Base-by-base conservation (phyloP, 257 asterid genomes). In the Euphrasia confusa region DNA sequence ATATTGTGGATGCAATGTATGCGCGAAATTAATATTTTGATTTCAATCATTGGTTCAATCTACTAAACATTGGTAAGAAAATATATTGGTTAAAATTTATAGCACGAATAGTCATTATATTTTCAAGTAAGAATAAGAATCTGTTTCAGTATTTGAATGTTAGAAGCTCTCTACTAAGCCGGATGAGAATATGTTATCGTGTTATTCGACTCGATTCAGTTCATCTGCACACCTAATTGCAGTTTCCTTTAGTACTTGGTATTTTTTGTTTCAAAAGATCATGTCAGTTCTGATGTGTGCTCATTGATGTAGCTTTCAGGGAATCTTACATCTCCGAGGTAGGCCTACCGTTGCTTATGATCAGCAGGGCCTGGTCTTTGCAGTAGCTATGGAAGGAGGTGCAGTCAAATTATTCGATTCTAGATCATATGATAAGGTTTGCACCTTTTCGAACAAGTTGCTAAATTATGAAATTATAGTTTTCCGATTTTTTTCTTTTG, bases 351-450 rank as follows among this genome's bases (percentile, higher is more conserved):
- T 93, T 71, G 97, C 97, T 69, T 89, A 87, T 78, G 97, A 93
- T 75, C 97, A 89, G 77, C 99, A 93, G 75, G 97, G 96, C 45
- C 87, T 89, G 63, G 99, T 93, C 73, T 93, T 93, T 82, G 96
- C 89, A 6, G 97, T 89, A 68, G 87, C 99, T 65, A 92, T 92
- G 95, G 97, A 92, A 80, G 99, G 97, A 54, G 97, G 99, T 72
- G 97, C 94, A 49, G 75, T 93, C 70, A 87, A 89, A 79, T 73
- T 93, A 74, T 89, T 93, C 64, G 97, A 93, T 74, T 86, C 99
- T 30, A 81, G 96, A 83, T 84, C 93, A 18, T 89, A 77, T 65
- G 97, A 93, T 73, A 89, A 89, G 99, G 97, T 89, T 66, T 65
- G 70, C 57, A 39, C 42, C 70, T 56, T 58, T 53, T 4, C 10